Evolutionary conservation across 306 rosid species (phyloP).

Genomic region (Castanea sativa): DNA sequence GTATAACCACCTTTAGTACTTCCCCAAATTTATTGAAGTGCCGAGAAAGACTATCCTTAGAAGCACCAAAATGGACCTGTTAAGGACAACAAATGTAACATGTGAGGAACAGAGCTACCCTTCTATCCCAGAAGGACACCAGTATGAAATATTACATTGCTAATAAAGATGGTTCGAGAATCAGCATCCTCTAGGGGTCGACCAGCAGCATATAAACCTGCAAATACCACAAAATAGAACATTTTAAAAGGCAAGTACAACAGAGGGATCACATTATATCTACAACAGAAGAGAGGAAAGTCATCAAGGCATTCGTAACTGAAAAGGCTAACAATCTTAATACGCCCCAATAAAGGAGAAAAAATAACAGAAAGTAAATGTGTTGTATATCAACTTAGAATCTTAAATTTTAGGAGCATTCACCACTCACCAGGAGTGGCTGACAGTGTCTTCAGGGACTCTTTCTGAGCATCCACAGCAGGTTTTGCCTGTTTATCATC

Average conservation of each 20-base stretch:
- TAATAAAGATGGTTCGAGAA: constrained; percentile 84
- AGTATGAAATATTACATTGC: constrained; percentile 65
- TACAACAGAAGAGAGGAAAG: constrained; percentile 1
- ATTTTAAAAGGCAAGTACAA: not conserved
- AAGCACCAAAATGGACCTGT: constrained; percentile 95
- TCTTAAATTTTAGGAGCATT: constrained; percentile 9
- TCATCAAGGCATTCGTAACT: not conserved
- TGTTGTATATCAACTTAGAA: not conserved
- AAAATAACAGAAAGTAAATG: not conserved
- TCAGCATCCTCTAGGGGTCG: constrained; percentile 81
- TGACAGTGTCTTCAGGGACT: constrained; percentile 40
- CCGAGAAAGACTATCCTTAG: constrained; percentile 83
- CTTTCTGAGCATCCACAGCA: constrained; percentile 49
- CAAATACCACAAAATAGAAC: constrained; percentile 10
- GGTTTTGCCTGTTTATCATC: constrained; percentile 43
- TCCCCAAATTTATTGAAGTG: constrained; percentile 91
- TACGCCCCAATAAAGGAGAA: not conserved
- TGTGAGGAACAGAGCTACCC: constrained; percentile 25
- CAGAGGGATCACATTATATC: constrained; percentile 3
- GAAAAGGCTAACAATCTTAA: not conserved
- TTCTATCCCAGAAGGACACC: constrained; percentile 22
- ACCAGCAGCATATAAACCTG: constrained; percentile 55
- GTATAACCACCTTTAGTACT: constrained; percentile 69
- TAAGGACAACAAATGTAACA: constrained; percentile 5
- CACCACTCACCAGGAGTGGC: constrained; percentile 53